A percentile compares a stretch with the other conserved stretches of the same genome.
Conservation (phyloP, 2,329 filamentous ascomycete species). For the Myriosclerotinia scirpicola region DNA sequence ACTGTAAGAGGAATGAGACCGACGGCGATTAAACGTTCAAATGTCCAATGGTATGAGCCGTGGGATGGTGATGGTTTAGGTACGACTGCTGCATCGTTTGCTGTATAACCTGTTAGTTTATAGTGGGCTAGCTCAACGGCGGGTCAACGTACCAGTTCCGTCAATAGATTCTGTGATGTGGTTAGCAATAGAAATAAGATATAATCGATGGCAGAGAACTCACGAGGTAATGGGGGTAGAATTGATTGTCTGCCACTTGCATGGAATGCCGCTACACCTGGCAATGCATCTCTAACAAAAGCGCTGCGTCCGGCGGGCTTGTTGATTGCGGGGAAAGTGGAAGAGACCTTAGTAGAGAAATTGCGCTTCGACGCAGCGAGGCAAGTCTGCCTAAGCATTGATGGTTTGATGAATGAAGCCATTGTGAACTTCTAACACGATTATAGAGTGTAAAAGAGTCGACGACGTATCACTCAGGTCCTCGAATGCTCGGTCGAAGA, state of each 20-base stretch:
- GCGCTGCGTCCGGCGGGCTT: slow-evolving; percentile 37
- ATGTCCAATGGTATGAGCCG: slow-evolving; percentile 98
- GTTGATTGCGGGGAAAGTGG: slow-evolving; percentile 40
- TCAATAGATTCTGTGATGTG: slow-evolving; percentile 63
- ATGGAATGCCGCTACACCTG: slow-evolving; percentile 76
- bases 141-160: slow-evolving; percentile 64
- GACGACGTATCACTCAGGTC: slow-evolving; percentile 16
- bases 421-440: slow-evolving; percentile 41
- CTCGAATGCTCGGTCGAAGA: slow-evolving; percentile 23
- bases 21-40: slow-evolving; percentile 81
- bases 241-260: slow-evolving; percentile 73
- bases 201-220: slow-evolving; percentile 43
- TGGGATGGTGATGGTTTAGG: slow-evolving; percentile 73
- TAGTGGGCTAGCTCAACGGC: slow-evolving; percentile 23
- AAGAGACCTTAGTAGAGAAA: slow-evolving; percentile 45
- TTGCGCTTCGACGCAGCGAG: slow-evolving; percentile 46
- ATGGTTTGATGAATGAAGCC: slow-evolving; percentile 53
- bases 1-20: slow-evolving; percentile 84
- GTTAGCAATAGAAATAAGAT: slow-evolving; percentile 45
- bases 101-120: slow-evolving; percentile 46
- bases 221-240: slow-evolving; percentile 83
- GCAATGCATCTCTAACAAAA: slow-evolving; percentile 45
- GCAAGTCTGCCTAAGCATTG: slow-evolving; percentile 50
- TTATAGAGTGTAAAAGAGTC: slow-evolving; percentile 21
- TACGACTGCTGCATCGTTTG: slow-evolving; percentile 82